These are phyloP conservation scores for Oryza punctata DNA, from an alignment of 176 grass and related monocot species.

Conservation along the genomic window DNA sequence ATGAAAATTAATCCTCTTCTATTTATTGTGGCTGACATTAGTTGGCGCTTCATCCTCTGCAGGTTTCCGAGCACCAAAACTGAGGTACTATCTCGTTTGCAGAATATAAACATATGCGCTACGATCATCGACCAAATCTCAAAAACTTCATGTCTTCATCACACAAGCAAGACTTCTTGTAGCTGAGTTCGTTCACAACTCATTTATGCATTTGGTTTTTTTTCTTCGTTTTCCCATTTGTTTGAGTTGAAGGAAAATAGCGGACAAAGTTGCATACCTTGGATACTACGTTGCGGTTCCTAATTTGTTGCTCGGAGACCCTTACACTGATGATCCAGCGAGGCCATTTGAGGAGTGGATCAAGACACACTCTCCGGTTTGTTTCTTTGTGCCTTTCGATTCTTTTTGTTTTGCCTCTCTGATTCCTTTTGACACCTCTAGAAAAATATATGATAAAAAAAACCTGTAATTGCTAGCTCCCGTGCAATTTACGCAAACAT, in stretches of 20 bases:
- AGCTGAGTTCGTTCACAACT: neutral
- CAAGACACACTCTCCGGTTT: slow-evolving; percentile 53
- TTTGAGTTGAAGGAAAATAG: slow-evolving; percentile 56
- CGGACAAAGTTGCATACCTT: slow-evolving; percentile 50
- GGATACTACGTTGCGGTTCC: slow-evolving; percentile 70
- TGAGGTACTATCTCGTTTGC: slow-evolving; percentile 10
- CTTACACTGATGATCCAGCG: slow-evolving; percentile 42
- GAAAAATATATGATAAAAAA: neutral
- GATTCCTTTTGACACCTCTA: neutral
- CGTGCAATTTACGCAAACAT: neutral
- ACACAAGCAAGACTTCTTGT: neutral
- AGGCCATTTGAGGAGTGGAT: slow-evolving; percentile 47
- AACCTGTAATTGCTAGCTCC: neutral
- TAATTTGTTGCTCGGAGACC: slow-evolving; percentile 59
- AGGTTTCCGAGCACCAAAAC: slow-evolving; percentile 21
- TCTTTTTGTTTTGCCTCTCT: neutral
- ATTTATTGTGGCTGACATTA: neutral
- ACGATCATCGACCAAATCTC: too few relatives aligned
- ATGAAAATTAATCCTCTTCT: too few relatives aligned
- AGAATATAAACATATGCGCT: too few relatives aligned
- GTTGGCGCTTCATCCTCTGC: neutral
- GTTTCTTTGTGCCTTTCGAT: neutral
- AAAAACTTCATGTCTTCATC: too few relatives aligned
- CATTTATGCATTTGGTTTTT: neutral
- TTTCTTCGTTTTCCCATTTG: neutral